Base-by-base conservation (phyloP, 2,329 filamentous ascomycete genomes). In the Aspergillus melleus region DNA sequence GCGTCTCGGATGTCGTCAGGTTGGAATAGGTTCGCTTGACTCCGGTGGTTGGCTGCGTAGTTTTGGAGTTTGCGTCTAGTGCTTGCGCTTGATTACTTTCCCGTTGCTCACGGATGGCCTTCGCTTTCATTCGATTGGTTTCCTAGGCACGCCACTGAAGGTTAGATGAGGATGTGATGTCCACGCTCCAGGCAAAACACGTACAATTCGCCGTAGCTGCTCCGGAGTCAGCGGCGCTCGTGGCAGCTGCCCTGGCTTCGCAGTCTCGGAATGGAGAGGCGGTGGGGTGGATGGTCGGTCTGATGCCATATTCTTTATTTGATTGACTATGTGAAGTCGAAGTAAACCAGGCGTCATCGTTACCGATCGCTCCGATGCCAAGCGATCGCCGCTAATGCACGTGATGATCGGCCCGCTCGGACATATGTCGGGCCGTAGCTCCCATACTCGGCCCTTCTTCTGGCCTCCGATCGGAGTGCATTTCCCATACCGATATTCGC, bases 71-170 rank as follows among this genome's bases (percentile, higher is more conserved):
- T 42, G 70, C 59, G 57, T 71, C 44, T 58, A 68, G 66, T 68
- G 63, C 80, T 77, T 53, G 80, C 69, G 61, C 81, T 76, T 70
- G 80, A 60, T 88, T 86, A 36, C 88, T 87, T 69, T 92, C 87
- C 60, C 85, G 84, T 70, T 89, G 88, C 66, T 91, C 86, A 59
- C 90, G 89, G 19, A 93, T 81, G 2, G 92, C 93, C 83, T 97
- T 98, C 57, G 95, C 91, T 77, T 88, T 90, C 30, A 97, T 84
- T 20, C 94, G 87, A 68, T 88, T 93, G 74, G 94, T 88, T 86
- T 97, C 94, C 90, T 95, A 60, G 19, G 10, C 57, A 39, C n/a
- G 24, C 20, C n/a, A 53, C 49, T 67, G 56, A 62, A 49, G 51
- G 52, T 63, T 20, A 59, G 59, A 9, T 51, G 42, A 29, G 20